These are phyloP conservation scores for Monosporascus ibericus DNA, from an alignment of 2,329 filamentous ascomycete genomes.

Conservation along the genomic window DNA sequence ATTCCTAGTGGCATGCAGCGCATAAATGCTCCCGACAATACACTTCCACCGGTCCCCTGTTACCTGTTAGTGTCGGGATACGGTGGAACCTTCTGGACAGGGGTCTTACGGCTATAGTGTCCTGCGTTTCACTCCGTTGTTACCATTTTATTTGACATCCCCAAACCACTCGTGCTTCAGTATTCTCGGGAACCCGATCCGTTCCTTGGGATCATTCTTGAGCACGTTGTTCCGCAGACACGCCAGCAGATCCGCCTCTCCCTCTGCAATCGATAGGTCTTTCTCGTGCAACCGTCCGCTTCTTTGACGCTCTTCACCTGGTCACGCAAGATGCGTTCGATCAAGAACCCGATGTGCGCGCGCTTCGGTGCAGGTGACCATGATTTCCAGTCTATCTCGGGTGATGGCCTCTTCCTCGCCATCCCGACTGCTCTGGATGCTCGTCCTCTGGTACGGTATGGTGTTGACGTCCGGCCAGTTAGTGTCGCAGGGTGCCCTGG, in stretches of 20 bases:
- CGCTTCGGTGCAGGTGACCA: neutral
- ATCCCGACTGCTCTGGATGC: neutral
- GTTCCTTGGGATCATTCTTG: slow-evolving; percentile 4
- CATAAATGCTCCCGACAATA: neutral
- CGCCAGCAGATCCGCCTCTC: slow-evolving; percentile 4
- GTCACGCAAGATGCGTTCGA: slow-evolving; percentile 2
- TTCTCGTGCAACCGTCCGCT: slow-evolving; percentile 1
- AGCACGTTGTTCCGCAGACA: slow-evolving; percentile 6
- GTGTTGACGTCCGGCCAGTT: neutral
- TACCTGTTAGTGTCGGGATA: too few species aligned
- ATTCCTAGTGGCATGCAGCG: neutral
- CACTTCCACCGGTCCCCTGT: neutral
- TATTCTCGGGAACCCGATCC: slow-evolving; percentile 5
- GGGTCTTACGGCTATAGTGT: too few species aligned
- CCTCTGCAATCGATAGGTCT: slow-evolving; percentile 5
- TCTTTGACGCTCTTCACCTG: slow-evolving; percentile 3
- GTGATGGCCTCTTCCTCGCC: neutral
- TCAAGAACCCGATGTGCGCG: neutral
- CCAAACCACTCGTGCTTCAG: slow-evolving; percentile 6
- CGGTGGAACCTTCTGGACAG: too few species aligned
- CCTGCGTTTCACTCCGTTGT: too few species aligned
- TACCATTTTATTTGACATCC: too few species aligned
- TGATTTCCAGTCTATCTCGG: neutral
- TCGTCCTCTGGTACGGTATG: neutral
- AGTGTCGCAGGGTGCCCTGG: neutral